A percentile compares a stretch with the other conserved stretches of the same genome.
phyloP scores from a whole-genome alignment of 352 stramenopile genomes.

The Pythium plurisporium region DNA sequence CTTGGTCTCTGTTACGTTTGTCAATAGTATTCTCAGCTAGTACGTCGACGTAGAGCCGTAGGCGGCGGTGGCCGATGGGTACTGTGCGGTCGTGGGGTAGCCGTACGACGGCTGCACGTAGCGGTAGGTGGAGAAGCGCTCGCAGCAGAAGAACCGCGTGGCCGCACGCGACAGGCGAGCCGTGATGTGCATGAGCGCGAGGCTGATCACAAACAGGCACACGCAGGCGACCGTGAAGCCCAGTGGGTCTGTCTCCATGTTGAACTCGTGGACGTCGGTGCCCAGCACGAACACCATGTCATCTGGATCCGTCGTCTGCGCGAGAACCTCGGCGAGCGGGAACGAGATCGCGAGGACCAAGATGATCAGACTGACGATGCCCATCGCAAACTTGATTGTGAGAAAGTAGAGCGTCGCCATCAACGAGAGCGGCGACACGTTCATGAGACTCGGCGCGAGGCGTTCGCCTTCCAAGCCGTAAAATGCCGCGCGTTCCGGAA shows the following conservation, averaged over 20 bases:
- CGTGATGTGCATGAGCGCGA: constrained; percentile 46
- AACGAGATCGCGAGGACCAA: constrained; percentile 31
- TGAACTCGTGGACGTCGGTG: constrained; percentile 22
- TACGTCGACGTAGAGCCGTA: constrained; percentile 23
- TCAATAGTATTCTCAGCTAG: not conserved
- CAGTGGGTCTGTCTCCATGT: constrained; percentile 32
- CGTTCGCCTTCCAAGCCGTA: constrained; percentile 33
- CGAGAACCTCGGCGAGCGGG: constrained; percentile 21
- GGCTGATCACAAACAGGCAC: constrained; percentile 43
- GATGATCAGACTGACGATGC: constrained; percentile 37
- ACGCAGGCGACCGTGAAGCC: constrained; percentile 36
- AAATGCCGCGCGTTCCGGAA: constrained; percentile 33
- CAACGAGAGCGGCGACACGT: constrained; percentile 57
- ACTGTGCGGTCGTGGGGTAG: constrained; percentile 15
- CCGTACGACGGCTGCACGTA: constrained; percentile 35
- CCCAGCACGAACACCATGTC: constrained; percentile 23
- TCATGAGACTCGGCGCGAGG: constrained; percentile 41
- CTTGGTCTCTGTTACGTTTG: too few relatives aligned
- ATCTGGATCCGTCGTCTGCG: constrained; percentile 14
- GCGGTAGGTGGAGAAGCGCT: constrained; percentile 51
- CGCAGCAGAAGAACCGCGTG: constrained; percentile 71
- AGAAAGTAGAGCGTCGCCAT: constrained; percentile 59
- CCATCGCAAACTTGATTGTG: constrained; percentile 57
- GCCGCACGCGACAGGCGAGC: constrained; percentile 39
- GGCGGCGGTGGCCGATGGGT: constrained; percentile 13